Conservation (phyloP, 495 filamentous ascomycete genomes). For the Zalerion maritima region DNA sequence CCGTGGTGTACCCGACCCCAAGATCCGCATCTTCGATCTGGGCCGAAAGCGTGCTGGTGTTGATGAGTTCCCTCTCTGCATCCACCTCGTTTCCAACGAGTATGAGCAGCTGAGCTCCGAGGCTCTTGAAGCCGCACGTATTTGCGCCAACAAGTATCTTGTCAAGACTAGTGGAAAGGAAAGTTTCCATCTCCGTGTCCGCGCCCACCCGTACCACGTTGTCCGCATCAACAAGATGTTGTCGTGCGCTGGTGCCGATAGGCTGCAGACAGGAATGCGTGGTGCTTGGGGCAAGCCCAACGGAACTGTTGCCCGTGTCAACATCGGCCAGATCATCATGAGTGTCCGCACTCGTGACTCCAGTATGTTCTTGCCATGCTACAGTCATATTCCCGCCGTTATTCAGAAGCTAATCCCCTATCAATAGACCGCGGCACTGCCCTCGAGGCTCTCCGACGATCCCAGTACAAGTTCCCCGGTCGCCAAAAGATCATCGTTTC, state of each 20-base stretch:
- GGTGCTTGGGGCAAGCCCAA: slow-evolving; percentile 99
- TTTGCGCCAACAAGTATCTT: slow-evolving; percentile 99
- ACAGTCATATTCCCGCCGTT: background rate
- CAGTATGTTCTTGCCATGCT: slow-evolving; percentile 36
- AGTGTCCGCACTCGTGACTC: slow-evolving; percentile 90
- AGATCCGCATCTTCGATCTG: slow-evolving; percentile 99
- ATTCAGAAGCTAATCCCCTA: slow-evolving; percentile 14
- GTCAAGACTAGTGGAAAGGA: slow-evolving; percentile 97
- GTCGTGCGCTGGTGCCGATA: slow-evolving; percentile 99
- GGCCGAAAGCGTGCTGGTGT: slow-evolving; percentile 96
- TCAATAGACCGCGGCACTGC: slow-evolving; percentile 63
- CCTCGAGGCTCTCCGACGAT: slow-evolving; percentile 95
- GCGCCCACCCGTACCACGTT: slow-evolving; percentile 98
- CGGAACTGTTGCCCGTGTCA: slow-evolving; percentile 93
- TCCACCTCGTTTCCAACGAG: slow-evolving; percentile 99
- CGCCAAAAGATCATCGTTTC: slow-evolving; percentile 99
- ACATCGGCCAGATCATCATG: slow-evolving; percentile 97
- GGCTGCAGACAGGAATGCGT: slow-evolving; percentile 99
- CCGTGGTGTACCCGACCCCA: slow-evolving; percentile 98
- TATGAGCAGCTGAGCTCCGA: slow-evolving; percentile 98
- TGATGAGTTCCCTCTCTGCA: slow-evolving; percentile 95
- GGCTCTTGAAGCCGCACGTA: slow-evolving; percentile 97
- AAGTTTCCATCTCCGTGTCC: slow-evolving; percentile 96
- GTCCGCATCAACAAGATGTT: slow-evolving; percentile 99
- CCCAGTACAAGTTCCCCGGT: slow-evolving; percentile 99